Evolutionary conservation across 2,329 filamentous ascomycete genomes (phyloP), one percentile per base, ranked within the genome.

Genomic region (Ceratocystis papillata): DNA sequence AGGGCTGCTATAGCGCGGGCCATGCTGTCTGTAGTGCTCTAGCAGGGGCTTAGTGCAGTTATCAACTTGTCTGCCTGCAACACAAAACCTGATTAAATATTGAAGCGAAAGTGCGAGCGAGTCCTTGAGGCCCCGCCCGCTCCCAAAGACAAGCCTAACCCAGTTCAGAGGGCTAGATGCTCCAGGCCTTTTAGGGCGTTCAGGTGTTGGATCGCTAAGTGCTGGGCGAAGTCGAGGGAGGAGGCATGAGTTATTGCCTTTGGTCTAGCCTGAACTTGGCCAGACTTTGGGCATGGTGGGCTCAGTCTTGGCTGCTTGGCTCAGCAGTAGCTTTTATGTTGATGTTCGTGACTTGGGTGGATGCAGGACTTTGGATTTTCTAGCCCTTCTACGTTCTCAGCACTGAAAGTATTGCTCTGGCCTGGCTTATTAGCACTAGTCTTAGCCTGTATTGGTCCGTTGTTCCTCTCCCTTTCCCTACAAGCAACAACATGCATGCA

Each of bases 161-260:
- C 28, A 17, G 28, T n/a, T 30, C 48, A 53, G 48, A 53, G 48
- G 22, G 48, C 48, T 28, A 57, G 28, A 33, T 30, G 28, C 55
- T n/a, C 55, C 55, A 59, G 55, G 28, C 15, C 15, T 59, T 59
- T 59, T 59, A 59, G 55, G 28, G 55, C 55, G 55, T 37, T 59
- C 22, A 57, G 50, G 20, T 30, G 53, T 28, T 57, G 53, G 53
- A n/a, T 53, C 22, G 48, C 22, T 12, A 28, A 28, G 22, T 8
- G 2, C 10, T 53, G 48, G 48, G n/a, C 48, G 6, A n/a, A n/a
- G 17, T 8, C 46, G 10, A 3, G 5, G 46, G 17, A 50, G 46
- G 46, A 53, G 22, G n/a, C n/a, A 53, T n/a, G 48, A 53, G 48
- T 17, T 20, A n/a, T 53, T 25, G 48, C n/a, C 37, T 41, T 41